Percentiles rank a stretch among this genome's conserved stretches.
Conservation (phyloP, 306 rosid species). For the Citrullus amarus region DNA sequence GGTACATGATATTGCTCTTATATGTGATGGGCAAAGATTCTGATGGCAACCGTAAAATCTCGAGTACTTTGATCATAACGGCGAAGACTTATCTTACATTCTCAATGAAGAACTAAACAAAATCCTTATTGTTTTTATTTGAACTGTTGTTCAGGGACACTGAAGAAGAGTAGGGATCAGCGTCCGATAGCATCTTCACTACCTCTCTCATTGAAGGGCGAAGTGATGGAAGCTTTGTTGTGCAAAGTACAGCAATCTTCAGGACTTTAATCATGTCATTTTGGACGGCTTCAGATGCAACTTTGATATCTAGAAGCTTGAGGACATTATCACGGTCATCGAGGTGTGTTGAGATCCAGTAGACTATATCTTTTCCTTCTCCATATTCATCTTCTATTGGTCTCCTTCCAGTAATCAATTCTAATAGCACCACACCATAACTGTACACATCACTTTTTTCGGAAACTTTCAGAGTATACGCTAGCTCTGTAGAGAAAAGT, state of each 20-base stretch:
- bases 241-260: constrained; percentile 70
- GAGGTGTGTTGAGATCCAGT: constrained; percentile 64
- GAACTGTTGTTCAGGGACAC: constrained; percentile 7
- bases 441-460: constrained; percentile 91
- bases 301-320: constrained; percentile 49
- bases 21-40: neutral
- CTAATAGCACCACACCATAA: constrained; percentile 78
- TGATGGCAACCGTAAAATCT: neutral
- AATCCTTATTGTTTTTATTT: constrained; percentile 1
- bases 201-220: constrained; percentile 95
- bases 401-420: constrained; percentile 67
- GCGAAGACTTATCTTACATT: neutral
- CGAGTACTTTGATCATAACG: neutral
- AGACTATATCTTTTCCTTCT: constrained; percentile 82
- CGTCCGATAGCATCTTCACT: constrained; percentile 67
- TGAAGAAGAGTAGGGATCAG: constrained; percentile 29
- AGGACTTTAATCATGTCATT: constrained; percentile 63
- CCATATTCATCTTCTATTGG: constrained; percentile 76
- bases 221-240: constrained; percentile 62
- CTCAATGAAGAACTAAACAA: constrained; percentile 2
- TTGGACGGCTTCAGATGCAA: constrained; percentile 26
- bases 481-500: constrained; percentile 47
- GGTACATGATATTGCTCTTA: neutral
- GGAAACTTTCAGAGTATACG: constrained; percentile 56
- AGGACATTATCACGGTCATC: constrained; percentile 37